Conservation (phyloP, 768 basidiomycete genomes). For the Kwoniella pini region DNA sequence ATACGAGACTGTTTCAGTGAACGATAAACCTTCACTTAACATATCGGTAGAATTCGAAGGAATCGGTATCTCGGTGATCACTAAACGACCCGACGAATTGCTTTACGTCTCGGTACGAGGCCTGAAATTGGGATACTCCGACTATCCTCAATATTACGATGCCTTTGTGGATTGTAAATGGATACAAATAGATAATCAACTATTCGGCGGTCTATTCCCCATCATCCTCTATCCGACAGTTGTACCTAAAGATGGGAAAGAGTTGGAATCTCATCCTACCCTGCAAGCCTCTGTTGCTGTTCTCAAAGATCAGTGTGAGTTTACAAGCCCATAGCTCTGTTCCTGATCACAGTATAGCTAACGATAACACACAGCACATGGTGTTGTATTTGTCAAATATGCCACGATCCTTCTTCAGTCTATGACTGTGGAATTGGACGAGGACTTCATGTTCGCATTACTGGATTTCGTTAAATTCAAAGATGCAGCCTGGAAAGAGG, state of each 20-base stretch:
- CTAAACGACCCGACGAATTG: slow-evolving; percentile 82
- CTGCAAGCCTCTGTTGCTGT: slow-evolving; percentile 84
- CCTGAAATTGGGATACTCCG: slow-evolving; percentile 79
- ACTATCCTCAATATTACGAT: slow-evolving; percentile 75
- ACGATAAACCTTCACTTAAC: slow-evolving; percentile 69
- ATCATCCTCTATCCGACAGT: slow-evolving; percentile 94
- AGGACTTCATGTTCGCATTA: slow-evolving; percentile 88
- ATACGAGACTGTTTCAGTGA: slow-evolving; percentile 76
- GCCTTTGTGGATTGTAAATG: slow-evolving; percentile 78
- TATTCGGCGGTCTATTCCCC: slow-evolving; percentile 92
- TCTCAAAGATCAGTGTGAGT: slow-evolving; percentile 86
- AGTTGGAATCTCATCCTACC: slow-evolving; percentile 80
- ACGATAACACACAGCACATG: slow-evolving; percentile 69
- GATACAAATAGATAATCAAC: slow-evolving; percentile 94
- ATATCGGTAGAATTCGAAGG: slow-evolving; percentile 79
- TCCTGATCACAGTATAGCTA: slow-evolving; percentile 7
- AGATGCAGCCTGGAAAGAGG: slow-evolving; percentile 85
- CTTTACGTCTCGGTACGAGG: slow-evolving; percentile 78
- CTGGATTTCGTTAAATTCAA: slow-evolving; percentile 89
- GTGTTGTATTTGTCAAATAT: slow-evolving; percentile 97
- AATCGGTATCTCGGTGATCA: slow-evolving; percentile 87
- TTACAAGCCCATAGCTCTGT: not conserved
- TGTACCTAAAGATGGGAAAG: slow-evolving; percentile 64
- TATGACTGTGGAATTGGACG: slow-evolving; percentile 92
- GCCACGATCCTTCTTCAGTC: slow-evolving; percentile 91